Conservation (phyloP, 2,329 filamentous ascomycete species). For the Sarocladiaceae sp. region DNA sequence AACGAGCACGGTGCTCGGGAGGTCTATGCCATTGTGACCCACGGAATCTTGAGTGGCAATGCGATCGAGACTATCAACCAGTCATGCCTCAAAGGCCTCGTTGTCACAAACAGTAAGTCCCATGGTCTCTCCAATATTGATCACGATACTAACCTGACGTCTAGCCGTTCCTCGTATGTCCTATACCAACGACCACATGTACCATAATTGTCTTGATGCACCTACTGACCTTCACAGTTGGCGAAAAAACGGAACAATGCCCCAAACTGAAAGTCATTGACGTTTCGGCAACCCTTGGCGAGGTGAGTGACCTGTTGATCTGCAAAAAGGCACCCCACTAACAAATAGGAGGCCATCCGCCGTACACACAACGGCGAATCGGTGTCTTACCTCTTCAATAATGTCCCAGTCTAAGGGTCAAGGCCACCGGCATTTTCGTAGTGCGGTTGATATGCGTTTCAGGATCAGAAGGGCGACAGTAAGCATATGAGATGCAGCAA, state of each 20-base stretch:
- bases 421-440: too few species aligned
- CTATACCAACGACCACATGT: not conserved
- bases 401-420: constrained; percentile 50
- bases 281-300: constrained; percentile 78
- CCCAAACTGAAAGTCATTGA: constrained; percentile 85
- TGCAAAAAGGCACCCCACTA: constrained; percentile 4
- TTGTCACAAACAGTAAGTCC: constrained; percentile 75
- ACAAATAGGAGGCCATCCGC: constrained; percentile 52
- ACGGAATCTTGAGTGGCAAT: constrained; percentile 84
- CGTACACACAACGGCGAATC: constrained; percentile 64
- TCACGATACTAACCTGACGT: constrained; percentile 18
- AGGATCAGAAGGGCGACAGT: not conserved
- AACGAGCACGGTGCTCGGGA: constrained; percentile 82
- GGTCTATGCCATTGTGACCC: constrained; percentile 92
- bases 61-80: constrained; percentile 83
- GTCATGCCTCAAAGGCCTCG: constrained; percentile 70
- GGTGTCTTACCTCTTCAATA: constrained; percentile 65
- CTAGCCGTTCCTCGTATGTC: constrained; percentile 31
- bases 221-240: constrained; percentile 33
- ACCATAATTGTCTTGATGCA: not conserved
- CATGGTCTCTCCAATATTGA: constrained; percentile 2
- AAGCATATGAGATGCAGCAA: not conserved
- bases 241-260: constrained; percentile 75
- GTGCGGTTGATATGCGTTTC: not conserved
- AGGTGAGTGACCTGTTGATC: constrained; percentile 27